Evolutionary conservation across 148 eudicot species (phyloP), one percentile per base, ranked within the genome.

Genomic region (Hydrangea macrophylla): DNA sequence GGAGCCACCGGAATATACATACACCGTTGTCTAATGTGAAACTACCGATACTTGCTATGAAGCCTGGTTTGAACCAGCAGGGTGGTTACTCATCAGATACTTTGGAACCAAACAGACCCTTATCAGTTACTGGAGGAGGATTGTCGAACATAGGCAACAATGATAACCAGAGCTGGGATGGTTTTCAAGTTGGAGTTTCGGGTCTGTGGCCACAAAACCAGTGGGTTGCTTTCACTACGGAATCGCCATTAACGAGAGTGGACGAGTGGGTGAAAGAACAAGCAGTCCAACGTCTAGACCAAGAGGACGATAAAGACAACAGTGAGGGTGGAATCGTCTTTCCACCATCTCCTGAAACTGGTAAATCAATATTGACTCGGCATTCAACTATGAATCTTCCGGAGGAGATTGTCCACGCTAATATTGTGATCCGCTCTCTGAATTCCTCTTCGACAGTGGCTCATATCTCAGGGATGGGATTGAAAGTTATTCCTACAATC

Each of bases 61-160:
- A 44, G 11, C 20, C 73, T 65, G 61, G 74, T 55, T 72, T 78
- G n/a, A 92, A 88, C 80, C 86, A 84, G 79, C 92, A 82, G 37
- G 98, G 96, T 8, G 96, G 98, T 51, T 88, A 92, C 81, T 88
- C 92, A 70, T 92, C 98, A 0, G 98, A 90, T 64, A 86, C 88
- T 0, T 69, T 86, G 7, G 98, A 92, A 81, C 83, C 87, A 39
- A 69, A 73, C 64, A 76, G 75, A 55, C 82, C 87, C 2, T 53
- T 54, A 62, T 81, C 87, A 55, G 73, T 80, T 26, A 74, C 82
- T 6, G 80, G 65, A 58, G 80, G 65, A 58, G 56, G 53, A 26
- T 63, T 70, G 6, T 59, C 75, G 13, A 70, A 75, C 25, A 68
- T 62, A 1, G 62, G 23, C 57, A 69, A 74, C 7, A 56, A 40